Percentiles rank a stretch among this genome's conserved stretches.
phyloP scores from a whole-genome alignment of 1,284 basidiomycete species.

The Papiliotrema flavescens region DNA sequence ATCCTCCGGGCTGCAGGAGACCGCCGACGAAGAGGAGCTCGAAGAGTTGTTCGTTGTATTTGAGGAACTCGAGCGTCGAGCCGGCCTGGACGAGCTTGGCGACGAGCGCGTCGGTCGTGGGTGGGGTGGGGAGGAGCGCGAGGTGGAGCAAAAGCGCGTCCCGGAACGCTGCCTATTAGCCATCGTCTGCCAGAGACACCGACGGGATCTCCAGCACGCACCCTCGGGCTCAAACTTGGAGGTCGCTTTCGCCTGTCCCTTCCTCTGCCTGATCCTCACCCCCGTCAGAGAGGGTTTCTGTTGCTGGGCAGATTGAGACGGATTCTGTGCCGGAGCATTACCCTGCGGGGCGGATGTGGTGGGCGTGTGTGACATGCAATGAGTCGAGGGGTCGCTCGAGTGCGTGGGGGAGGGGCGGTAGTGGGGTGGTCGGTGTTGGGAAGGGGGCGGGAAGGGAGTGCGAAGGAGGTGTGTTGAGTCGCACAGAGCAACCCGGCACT shows the following conservation, averaged over 20 bases:
- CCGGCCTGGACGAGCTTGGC: slow-evolving; percentile 83
- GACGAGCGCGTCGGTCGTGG: slow-evolving; percentile 57
- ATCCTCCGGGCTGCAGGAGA: slow-evolving; percentile 90
- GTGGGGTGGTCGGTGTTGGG: neutral
- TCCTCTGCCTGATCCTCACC: slow-evolving; percentile 53
- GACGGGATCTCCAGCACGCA: slow-evolving; percentile 23
- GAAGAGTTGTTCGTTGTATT: slow-evolving; percentile 93
- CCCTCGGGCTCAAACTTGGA: slow-evolving; percentile 57
- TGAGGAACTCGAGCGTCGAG: slow-evolving; percentile 84
- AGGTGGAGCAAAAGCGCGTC: slow-evolving; percentile 93
- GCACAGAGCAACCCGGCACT: too few species aligned
- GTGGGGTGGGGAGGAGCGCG: slow-evolving; percentile 73
- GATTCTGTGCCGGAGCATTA: slow-evolving; percentile 27
- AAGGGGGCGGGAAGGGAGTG: neutral
- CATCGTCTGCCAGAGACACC: neutral
- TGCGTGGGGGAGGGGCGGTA: neutral
- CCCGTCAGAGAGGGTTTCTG: slow-evolving; percentile 52
- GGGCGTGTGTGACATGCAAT: slow-evolving; percentile 49
- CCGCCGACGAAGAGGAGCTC: slow-evolving; percentile 92
- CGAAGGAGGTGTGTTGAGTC: neutral
- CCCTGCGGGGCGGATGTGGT: slow-evolving; percentile 37
- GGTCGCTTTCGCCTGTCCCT: slow-evolving; percentile 51
- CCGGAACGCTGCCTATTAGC: slow-evolving; percentile 68
- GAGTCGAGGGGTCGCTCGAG: slow-evolving; percentile 5
- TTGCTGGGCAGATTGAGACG: slow-evolving; percentile 27